These are phyloP conservation scores for Dipteronia sinensis DNA, from an alignment of 345 rosid genomes.

Conservation along the genomic window DNA sequence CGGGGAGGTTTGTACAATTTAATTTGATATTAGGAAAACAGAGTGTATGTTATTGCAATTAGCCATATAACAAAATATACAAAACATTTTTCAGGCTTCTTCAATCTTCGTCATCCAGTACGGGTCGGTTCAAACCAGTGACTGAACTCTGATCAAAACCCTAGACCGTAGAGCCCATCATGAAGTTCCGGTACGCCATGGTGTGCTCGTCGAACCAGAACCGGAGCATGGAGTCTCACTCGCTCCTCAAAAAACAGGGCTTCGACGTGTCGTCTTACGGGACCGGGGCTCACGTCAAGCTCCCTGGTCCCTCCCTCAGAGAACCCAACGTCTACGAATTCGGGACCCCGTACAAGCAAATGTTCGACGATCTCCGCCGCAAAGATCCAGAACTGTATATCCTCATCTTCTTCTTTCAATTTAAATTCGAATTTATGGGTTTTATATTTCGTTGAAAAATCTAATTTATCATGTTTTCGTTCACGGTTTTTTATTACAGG, in stretches of 20 bases:
- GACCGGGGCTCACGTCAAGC: constrained; percentile 86
- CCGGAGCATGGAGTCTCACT: constrained; percentile 94
- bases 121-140: neutral
- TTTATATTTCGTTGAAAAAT: neutral
- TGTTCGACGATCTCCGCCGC: constrained; percentile 95
- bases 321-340: constrained; percentile 95
- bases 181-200: constrained; percentile 89
- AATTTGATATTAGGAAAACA: no score
- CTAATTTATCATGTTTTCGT: neutral
- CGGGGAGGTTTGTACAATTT: no score
- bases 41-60: no score
- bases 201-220: constrained; percentile 91
- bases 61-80: no score
- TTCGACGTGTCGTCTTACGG: constrained; percentile 95
- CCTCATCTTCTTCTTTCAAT: constrained; percentile 10
- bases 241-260: constrained; percentile 78
- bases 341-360: constrained; percentile 93
- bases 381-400: constrained; percentile 96
- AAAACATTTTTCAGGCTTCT: no score
- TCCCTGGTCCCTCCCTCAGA: constrained; percentile 85
- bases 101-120: no score
- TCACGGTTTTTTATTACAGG: neutral
- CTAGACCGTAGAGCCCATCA: constrained; percentile 19
- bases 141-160: neutral
- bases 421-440: neutral